A percentile compares a stretch with the other conserved stretches of the same genome.
phyloP scores from a whole-genome alignment of 805 yeast genomes.

The Candida maris region DNA sequence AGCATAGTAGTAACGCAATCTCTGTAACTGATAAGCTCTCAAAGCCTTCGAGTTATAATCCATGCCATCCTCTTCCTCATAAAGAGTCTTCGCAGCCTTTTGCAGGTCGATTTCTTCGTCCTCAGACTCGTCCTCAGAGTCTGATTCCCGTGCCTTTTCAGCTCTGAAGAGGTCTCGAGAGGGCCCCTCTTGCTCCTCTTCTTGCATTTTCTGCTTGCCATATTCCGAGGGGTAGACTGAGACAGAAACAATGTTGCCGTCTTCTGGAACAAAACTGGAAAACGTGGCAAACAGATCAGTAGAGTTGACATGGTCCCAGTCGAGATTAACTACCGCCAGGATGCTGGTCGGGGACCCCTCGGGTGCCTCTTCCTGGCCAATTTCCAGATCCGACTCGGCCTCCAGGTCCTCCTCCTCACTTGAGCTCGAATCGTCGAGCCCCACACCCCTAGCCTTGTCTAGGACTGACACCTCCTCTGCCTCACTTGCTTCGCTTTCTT shows the following conservation, averaged over 20 bases:
- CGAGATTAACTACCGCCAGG: slow-evolving; percentile 91
- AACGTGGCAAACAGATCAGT: slow-evolving; percentile 88
- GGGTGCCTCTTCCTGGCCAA: slow-evolving; percentile 61
- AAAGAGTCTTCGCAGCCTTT: slow-evolving; percentile 63
- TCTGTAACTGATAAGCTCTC: slow-evolving; percentile 87
- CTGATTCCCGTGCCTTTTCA: slow-evolving; percentile 36
- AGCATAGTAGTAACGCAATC: slow-evolving; percentile 91
- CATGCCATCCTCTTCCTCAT: slow-evolving; percentile 74
- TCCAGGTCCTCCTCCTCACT: slow-evolving; percentile 35
- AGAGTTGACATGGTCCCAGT: slow-evolving; percentile 94
- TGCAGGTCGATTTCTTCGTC: slow-evolving; percentile 42
- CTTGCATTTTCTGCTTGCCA: slow-evolving; percentile 88
- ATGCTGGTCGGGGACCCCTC: slow-evolving; percentile 80
- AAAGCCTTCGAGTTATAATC: slow-evolving; percentile 83
- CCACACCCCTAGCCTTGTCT: slow-evolving; percentile 59
- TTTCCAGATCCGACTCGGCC: slow-evolving; percentile 51
- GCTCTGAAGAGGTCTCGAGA: slow-evolving; percentile 74
- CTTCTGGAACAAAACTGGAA: slow-evolving; percentile 74
- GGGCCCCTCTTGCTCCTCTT: slow-evolving; percentile 90
- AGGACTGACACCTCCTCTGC: slow-evolving; percentile 21
- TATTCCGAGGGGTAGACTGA: slow-evolving; percentile 82
- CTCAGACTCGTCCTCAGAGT: slow-evolving; percentile 39
- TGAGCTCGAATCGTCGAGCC: slow-evolving; percentile 40
- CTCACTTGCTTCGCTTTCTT: slow-evolving; percentile 40
- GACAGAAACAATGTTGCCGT: slow-evolving; percentile 66